These are phyloP conservation scores for Coprinopsis sp. DNA, from an alignment of 768 basidiomycete genomes.

Conservation along the genomic window DNA sequence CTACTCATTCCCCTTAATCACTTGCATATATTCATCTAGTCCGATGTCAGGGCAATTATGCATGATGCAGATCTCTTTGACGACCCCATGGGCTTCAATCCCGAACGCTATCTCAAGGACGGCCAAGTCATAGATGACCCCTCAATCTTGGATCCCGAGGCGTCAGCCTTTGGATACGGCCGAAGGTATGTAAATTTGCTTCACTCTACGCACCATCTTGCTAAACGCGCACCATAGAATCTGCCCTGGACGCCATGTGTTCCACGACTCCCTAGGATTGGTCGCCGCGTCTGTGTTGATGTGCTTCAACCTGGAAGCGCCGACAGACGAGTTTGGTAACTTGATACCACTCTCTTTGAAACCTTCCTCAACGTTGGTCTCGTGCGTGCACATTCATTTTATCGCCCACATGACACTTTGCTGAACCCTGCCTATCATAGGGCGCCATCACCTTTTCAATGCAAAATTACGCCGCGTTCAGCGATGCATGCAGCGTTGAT, in stretches of 20 bases:
- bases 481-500: too few species aligned
- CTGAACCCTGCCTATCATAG: too few species aligned
- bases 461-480: too few species aligned
- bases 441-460: too few species aligned
- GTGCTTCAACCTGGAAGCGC: too few species aligned
- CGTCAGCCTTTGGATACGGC: slow-evolving; percentile 8
- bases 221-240: slow-evolving; percentile 7
- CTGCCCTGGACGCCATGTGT: slow-evolving; percentile 17
- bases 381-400: too few species aligned
- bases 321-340: too few species aligned
- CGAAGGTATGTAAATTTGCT: not conserved
- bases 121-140: slow-evolving; percentile 6
- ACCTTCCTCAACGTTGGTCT: too few species aligned
- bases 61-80: slow-evolving; percentile 12
- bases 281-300: slow-evolving; percentile 13
- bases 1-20: not conserved
- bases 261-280: slow-evolving; percentile 11
- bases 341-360: too few species aligned
- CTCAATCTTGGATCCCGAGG: slow-evolving; percentile 3
- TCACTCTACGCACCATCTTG: not conserved
- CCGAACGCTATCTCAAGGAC: slow-evolving; percentile 15
- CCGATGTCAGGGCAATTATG: slow-evolving; percentile 11
- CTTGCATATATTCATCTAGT: not conserved
- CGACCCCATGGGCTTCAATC: slow-evolving; percentile 10
- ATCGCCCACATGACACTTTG: too few species aligned